phyloP scores from a whole-genome alignment of 1,284 basidiomycete species.

The Naganishia albida region DNA sequence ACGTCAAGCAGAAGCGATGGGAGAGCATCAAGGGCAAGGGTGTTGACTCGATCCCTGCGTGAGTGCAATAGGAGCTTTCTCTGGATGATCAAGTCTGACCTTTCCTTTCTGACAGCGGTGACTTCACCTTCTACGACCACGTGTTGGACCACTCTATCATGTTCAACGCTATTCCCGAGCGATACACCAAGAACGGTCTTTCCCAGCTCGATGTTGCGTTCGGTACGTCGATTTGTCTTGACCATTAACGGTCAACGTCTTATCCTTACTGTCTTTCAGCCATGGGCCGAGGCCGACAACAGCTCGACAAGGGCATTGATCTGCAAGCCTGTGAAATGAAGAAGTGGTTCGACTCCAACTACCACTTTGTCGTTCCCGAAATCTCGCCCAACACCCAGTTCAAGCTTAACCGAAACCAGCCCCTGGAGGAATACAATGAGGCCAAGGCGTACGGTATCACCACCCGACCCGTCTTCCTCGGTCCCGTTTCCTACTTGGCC shows the following conservation, averaged over 20 bases:
- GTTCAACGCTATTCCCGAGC: constrained; percentile 96
- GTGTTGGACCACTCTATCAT: constrained; percentile 96
- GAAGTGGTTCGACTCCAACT: constrained; percentile 99
- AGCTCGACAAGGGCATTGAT: constrained; percentile 78
- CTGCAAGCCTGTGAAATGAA: constrained; percentile 99
- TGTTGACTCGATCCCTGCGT: constrained; percentile 93
- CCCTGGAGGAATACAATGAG: constrained; percentile 91
- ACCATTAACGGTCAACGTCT: background rate
- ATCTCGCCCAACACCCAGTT: constrained; percentile 89
- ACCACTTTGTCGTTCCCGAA: constrained; percentile 99
- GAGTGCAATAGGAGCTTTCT: constrained; percentile 41
- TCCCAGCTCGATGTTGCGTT: constrained; percentile 94
- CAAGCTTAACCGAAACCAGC: constrained; percentile 95
- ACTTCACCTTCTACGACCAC: constrained; percentile 98
- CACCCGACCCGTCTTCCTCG: constrained; percentile 94
- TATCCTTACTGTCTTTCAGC: constrained; percentile 49
- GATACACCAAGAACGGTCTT: constrained; percentile 84
- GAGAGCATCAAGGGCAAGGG: constrained; percentile 80
- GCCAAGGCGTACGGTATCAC: constrained; percentile 85
- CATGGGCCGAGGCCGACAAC: constrained; percentile 98
- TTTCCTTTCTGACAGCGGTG: constrained; percentile 71
- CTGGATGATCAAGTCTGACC: constrained; percentile 6
- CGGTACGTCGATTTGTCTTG: constrained; percentile 50
- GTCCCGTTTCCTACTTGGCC: constrained; percentile 92
- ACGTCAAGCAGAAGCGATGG: constrained; percentile 90